These are phyloP conservation scores for Xylaria sp. DNA, from an alignment of 2,329 filamentous ascomycete species.

Conservation along the genomic window DNA sequence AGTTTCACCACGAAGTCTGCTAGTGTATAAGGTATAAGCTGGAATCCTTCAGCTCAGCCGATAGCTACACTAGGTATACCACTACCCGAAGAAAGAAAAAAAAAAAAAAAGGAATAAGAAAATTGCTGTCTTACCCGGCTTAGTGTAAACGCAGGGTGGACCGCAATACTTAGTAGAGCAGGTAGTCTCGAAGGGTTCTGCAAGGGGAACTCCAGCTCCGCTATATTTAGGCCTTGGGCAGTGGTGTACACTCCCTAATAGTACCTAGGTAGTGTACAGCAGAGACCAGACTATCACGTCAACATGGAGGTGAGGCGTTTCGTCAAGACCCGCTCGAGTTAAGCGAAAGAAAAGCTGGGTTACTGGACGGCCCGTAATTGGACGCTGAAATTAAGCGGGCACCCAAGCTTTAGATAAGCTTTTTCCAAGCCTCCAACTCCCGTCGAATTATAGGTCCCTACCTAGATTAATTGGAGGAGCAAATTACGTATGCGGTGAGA, in stretches of 20 bases:
- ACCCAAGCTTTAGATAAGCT: conserved; percentile 8
- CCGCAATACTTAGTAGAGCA: neutral
- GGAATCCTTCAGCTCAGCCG: neutral
- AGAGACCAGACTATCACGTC: neutral
- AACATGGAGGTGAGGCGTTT: neutral
- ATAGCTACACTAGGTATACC: neutral
- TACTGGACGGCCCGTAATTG: neutral
- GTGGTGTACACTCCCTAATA: neutral
- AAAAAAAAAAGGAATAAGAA: neutral
- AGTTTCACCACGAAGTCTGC: too few relatives aligned
- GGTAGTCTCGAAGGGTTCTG: neutral
- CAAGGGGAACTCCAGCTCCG: neutral
- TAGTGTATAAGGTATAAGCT: neutral
- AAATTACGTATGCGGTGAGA: neutral
- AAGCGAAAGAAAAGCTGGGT: neutral
- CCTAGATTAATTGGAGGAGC: neutral
- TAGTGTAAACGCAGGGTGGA: neutral
- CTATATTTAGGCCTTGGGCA: neutral
- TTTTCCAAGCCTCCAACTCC: conserved; percentile 8
- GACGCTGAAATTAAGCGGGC: neutral
- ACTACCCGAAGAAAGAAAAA: neutral
- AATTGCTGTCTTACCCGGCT: neutral
- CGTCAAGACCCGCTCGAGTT: neutral
- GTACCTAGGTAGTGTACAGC: too few relatives aligned
- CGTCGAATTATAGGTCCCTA: neutral